Conservation (phyloP, 1,284 basidiomycete species). For the Inonotus hispidus region DNA sequence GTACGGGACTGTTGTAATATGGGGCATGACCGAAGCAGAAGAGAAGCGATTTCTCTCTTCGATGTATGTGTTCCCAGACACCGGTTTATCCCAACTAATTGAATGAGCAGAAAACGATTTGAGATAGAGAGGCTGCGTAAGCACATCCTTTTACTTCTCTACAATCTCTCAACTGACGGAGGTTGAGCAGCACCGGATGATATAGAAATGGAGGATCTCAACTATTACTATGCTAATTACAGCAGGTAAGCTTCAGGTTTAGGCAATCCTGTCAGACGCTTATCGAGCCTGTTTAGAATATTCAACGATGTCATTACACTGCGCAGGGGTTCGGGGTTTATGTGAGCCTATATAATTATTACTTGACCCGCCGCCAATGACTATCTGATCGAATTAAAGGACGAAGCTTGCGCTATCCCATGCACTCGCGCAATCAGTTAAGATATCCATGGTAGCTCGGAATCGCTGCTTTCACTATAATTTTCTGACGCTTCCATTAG, state of each 20-base stretch:
- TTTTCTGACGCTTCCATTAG: constrained; percentile 29
- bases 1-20: constrained; percentile 92
- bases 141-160: constrained; percentile 19
- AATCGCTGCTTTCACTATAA: not conserved
- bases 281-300: constrained; percentile 50
- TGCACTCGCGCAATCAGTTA: constrained; percentile 92
- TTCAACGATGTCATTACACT: constrained; percentile 98
- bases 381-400: constrained; percentile 42
- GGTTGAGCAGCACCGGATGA: constrained; percentile 60
- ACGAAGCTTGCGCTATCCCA: constrained; percentile 95
- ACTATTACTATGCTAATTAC: constrained; percentile 96
- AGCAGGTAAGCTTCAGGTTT: constrained; percentile 58
- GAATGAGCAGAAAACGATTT: constrained; percentile 72
- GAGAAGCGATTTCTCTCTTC: constrained; percentile 86
- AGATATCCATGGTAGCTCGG: constrained; percentile 74
- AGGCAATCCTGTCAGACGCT: constrained; percentile 11
- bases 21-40: constrained; percentile 94
- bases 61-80: constrained; percentile 51
- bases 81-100: constrained; percentile 17
- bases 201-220: constrained; percentile 93
- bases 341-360: constrained; percentile 48
- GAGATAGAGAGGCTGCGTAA: constrained; percentile 84
- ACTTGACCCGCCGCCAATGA: constrained; percentile 19
- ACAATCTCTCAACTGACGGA: not conserved
- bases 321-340: constrained; percentile 90